Conservation (phyloP, 1,284 basidiomycete species). For the Boletus sp. region DNA sequence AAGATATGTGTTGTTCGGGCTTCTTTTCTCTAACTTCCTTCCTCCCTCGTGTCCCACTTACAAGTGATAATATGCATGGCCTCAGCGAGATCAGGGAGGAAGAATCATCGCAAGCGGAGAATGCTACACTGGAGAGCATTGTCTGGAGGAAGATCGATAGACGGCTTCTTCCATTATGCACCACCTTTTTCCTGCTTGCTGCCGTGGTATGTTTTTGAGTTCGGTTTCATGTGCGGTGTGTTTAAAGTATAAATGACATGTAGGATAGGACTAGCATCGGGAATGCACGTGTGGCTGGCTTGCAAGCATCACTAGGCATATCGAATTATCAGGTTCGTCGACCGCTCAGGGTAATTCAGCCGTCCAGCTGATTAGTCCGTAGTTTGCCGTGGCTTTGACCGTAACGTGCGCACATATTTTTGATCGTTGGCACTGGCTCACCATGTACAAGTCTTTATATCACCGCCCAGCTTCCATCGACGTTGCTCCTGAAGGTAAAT, state of each 20-base stretch:
- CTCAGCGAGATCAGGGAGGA: constrained; percentile 5
- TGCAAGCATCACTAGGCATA: constrained; percentile 50
- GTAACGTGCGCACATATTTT: constrained; percentile 32
- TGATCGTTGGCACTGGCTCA: neutral
- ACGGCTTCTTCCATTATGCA: constrained; percentile 46
- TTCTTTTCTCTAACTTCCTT: neutral
- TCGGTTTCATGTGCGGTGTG: neutral
- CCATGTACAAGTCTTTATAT: constrained; percentile 47
- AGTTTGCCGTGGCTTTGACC: constrained; percentile 51
- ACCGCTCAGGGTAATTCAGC: neutral
- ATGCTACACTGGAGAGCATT: constrained; percentile 26
- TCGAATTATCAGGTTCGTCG: constrained; percentile 41
- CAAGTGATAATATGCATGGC: neutral
- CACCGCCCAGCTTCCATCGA: constrained; percentile 53
- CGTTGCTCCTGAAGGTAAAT: constrained; percentile 50
- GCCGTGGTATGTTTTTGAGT: constrained; percentile 39
- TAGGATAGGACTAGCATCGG: constrained; percentile 46
- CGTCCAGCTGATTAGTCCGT: neutral
- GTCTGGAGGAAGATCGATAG: constrained; percentile 50
- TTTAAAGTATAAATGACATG: neutral
- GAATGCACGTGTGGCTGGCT: constrained; percentile 58
- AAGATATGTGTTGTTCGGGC: neutral
- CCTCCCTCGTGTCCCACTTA: neutral
- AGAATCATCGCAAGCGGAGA: constrained; percentile 9
- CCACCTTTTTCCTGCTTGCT: constrained; percentile 47